These are phyloP conservation scores for Botryobasidium botryosum DNA, from an alignment of 768 basidiomycete species.

Conservation along the genomic window DNA sequence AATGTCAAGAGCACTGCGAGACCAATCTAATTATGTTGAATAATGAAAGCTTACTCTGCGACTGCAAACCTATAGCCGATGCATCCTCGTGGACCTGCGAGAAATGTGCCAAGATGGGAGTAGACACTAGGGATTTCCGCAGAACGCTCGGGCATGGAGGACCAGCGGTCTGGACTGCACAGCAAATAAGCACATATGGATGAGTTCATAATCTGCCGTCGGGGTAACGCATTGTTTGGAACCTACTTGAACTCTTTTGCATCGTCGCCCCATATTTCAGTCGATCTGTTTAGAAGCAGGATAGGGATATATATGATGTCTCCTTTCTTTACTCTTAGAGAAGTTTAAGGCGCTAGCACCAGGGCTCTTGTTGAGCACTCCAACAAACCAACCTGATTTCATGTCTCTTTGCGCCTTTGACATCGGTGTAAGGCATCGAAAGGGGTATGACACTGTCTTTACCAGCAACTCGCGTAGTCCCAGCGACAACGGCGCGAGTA, in stretches of 20 bases:
- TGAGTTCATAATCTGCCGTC: background rate
- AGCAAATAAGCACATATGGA: background rate
- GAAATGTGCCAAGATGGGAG: conserved; percentile 41
- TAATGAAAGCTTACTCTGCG: conserved; percentile 28
- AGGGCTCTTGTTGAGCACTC: conserved; percentile 33
- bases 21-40: background rate
- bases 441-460: conserved; percentile 7
- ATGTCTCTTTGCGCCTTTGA: background rate
- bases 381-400: conserved; percentile 3
- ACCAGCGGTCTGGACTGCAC: conserved; percentile 49
- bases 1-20: background rate
- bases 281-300: conserved; percentile 32
- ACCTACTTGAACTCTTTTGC: conserved; percentile 41
- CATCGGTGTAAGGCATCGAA: conserved; percentile 4
- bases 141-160: conserved; percentile 27
- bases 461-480: background rate
- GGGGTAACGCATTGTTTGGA: background rate
- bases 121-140: conserved; percentile 39
- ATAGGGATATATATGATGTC: conserved; percentile 35
- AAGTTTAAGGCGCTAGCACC: conserved; percentile 15
- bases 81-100: conserved; percentile 47
- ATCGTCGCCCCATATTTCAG: conserved; percentile 45
- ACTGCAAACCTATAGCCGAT: conserved; percentile 52
- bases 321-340: conserved; percentile 17
- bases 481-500: conserved; percentile 1